Base-by-base conservation (phyloP, 2,329 filamentous ascomycete genomes). In the Colletotrichum brevisporum region DNA sequence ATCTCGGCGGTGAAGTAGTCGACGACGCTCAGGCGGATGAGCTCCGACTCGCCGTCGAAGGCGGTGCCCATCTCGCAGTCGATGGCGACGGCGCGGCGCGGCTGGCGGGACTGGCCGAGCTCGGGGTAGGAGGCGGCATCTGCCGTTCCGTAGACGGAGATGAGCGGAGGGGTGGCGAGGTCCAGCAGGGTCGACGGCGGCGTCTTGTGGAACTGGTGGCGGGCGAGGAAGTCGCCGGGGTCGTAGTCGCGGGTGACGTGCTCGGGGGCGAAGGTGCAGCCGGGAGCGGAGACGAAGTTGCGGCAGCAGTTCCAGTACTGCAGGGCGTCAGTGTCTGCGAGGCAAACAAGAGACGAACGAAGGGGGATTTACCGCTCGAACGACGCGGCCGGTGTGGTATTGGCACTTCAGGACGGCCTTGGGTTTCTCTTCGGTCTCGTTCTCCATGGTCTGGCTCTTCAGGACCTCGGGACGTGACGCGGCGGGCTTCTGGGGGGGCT, bases 41-140 rank as follows among this genome's bases (percentile, higher is more conserved):
- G 76, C 69, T 88, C 86, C 0, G 77, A 75, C 10, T 88, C 84
- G 6, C 83, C 81, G 5, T 76, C 76, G 9, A 73, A 71, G 2
- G 83, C 77, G 0, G 78, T 81, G 16, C 86, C 86, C 85, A 89
- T 88, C 71, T 89, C 86, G 70, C 87, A 89, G 69, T 88, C 86
- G 4, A 89, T 76, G 0, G 82, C 84, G 3, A 89, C 81, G 2
- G 74, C 78, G 27, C 16, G 64, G 67, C 62, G 60, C 18, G 54
- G 31, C 45, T 56, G 52, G 47, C 67, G 43, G 4, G 41, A 26
- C 18, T 4, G 18, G 18, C 55, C 48, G 8, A 26, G 39, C 24
- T 15, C 13, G 18, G 45, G 21, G 60, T 47, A 21, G 2, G 18
- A 10, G 15, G 16, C 8, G 27, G 16, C 16, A 6, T 53, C 51